Base-by-base conservation (phyloP, 208 protist genomes). In the Wallacemonas sp. region DNA sequence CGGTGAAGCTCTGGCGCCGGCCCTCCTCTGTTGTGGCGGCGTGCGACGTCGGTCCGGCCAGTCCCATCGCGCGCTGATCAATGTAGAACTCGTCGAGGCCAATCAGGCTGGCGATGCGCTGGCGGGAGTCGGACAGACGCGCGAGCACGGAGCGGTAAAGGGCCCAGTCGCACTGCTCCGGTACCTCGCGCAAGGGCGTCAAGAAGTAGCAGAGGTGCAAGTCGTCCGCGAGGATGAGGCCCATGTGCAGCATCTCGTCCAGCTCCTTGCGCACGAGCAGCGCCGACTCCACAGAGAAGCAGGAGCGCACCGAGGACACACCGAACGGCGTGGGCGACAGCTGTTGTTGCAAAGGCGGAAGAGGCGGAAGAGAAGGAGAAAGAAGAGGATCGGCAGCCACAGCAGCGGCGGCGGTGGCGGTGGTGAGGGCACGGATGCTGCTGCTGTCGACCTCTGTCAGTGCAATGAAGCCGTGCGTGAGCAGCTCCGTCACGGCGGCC, bases 141-240 rank as follows among this genome's bases (percentile, higher is more conserved):
- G 76, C 74, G 62, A 93, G 77, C 50, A 96, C 42, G 33, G 74
- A 33, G 45, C 72, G 74, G 67, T 94, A 93, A 42, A 81, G 61
- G 33, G 31, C 46, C 93, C 93, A 97, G 63, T 96, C 79, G 65
- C 75, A 87, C 42, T 83, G 77, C 14, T 67, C 76, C 4, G 39
- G n/a, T 57, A 91, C 78, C 59, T 93, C 87, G 2, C 86, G 77
- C n/a, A 97, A 55, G 2, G 93, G 93, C 0, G 91, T 94, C 18
- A 92, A 54, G 65, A 95, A 92, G 77, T 96, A 97, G 72, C 87
- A 92, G 2, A 97, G 66, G 63, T 97, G 93, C 0, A 97, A 75
- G 54, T 97, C 93, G 55, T 97, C 91, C 1, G 73, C 74, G 31
- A 97, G 72, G 54, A 95, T 91, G 25, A 97, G 74, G 14, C 90